phyloP scores from a whole-genome alignment of 1,284 basidiomycete species.

The Sporisorium scitamineum region DNA sequence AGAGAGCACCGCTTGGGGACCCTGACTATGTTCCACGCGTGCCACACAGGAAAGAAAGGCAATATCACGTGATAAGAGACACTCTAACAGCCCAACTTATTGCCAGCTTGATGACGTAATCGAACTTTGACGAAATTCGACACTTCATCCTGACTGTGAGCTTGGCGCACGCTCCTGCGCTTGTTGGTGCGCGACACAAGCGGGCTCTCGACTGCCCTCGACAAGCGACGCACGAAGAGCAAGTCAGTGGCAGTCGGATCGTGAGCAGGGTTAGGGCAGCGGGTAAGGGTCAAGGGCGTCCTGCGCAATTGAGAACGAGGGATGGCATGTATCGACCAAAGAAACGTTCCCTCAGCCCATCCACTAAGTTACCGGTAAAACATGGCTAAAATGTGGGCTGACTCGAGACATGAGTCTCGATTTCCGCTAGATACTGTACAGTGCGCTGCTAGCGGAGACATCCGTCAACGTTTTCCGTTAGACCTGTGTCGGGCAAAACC shows the following conservation, averaged over 20 bases:
- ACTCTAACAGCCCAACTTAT: too few species aligned
- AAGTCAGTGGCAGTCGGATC: not conserved
- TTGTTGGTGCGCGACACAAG: not conserved
- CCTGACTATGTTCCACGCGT: constrained; percentile 19
- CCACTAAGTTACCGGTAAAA: not conserved
- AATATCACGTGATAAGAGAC: constrained; percentile 24
- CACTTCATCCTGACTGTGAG: not conserved
- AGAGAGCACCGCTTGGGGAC: constrained; percentile 9
- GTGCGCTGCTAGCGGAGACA: constrained; percentile 12
- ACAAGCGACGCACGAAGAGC: not conserved
- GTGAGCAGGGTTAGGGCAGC: constrained; percentile 5
- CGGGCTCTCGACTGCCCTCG: too few species aligned
- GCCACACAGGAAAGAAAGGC: not conserved
- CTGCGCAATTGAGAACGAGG: not conserved
- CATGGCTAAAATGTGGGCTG: not conserved
- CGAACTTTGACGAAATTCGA: constrained; percentile 9
- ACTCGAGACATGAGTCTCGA: constrained; percentile 11
- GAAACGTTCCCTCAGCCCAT: not conserved
- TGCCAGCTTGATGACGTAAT: constrained; percentile 32
- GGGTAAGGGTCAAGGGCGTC: constrained; percentile 4
- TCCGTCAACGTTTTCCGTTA: constrained; percentile 6
- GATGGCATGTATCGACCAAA: not conserved
- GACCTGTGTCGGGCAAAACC: constrained; percentile 4
- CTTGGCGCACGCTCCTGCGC: too few species aligned
- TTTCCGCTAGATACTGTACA: constrained; percentile 11